Conservation (phyloP, 768 basidiomycete species). For the Rhizopogon vulgaris region DNA sequence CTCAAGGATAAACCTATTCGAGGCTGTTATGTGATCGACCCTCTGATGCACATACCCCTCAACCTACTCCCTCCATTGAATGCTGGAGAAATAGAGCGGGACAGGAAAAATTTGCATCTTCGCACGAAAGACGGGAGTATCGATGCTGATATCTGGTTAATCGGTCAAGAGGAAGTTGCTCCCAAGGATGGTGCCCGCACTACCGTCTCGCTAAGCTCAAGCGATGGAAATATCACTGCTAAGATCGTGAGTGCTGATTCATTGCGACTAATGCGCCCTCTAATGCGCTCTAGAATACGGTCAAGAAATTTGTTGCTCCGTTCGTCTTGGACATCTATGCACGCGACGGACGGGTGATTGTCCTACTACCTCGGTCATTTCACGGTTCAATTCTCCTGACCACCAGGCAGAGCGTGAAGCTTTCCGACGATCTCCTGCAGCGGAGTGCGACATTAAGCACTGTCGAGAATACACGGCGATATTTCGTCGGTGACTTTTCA, state of each 20-base stretch:
- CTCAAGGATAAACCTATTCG: constrained; percentile 4
- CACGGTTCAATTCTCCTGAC: constrained; percentile 31
- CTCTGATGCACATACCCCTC: constrained; percentile 8
- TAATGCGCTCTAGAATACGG: constrained; percentile 4
- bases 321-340: constrained; percentile 8
- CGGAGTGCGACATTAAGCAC: constrained; percentile 29
- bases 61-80: constrained; percentile 8
- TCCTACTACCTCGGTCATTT: constrained; percentile 37
- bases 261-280: neutral
- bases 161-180: constrained; percentile 5
- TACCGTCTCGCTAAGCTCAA: constrained; percentile 3
- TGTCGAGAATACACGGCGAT: constrained; percentile 24
- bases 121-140: constrained; percentile 10
- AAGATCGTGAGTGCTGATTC: constrained; percentile 7
- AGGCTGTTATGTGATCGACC: constrained; percentile 13
- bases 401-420: constrained; percentile 20
- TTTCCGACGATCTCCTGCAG: constrained; percentile 27
- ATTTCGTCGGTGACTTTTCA: constrained; percentile 38
- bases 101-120: constrained; percentile 10
- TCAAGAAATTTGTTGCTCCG: constrained; percentile 8
- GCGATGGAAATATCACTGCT: constrained; percentile 6
- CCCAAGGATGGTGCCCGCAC: neutral
- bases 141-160: constrained; percentile 21
- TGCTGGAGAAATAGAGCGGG: constrained; percentile 1
- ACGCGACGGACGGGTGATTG: constrained; percentile 26